These are phyloP conservation scores for Aspergillus saccharolyticus DNA, from an alignment of 495 filamentous ascomycete species.

Conservation along the genomic window DNA sequence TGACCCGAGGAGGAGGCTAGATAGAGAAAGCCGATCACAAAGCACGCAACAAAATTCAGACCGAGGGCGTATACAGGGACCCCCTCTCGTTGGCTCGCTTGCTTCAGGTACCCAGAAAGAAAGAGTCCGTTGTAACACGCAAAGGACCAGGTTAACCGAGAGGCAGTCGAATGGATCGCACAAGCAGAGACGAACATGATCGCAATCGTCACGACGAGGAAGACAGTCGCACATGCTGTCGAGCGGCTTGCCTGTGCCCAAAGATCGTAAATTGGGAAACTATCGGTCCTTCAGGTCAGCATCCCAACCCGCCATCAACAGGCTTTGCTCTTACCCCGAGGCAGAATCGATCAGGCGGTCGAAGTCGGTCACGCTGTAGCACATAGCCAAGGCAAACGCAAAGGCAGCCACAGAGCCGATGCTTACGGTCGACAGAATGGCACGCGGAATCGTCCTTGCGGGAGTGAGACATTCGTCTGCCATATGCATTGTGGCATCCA, in stretches of 20 bases:
- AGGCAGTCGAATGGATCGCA: slow-evolving; percentile 34
- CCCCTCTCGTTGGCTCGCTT: slow-evolving; percentile 14
- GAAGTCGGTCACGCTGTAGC: slow-evolving; percentile 27
- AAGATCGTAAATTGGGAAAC: too few relatives aligned
- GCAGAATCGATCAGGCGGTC: slow-evolving; percentile 18
- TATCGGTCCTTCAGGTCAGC: too few relatives aligned
- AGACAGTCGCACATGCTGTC: slow-evolving; percentile 25
- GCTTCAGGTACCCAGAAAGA: slow-evolving; percentile 17
- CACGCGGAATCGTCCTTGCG: slow-evolving; percentile 26
- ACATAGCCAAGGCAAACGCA: slow-evolving; percentile 27
- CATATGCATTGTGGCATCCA: slow-evolving; percentile 32
- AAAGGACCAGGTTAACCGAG: slow-evolving; percentile 42
- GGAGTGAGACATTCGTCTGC: slow-evolving; percentile 32
- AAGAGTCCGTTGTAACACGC: slow-evolving; percentile 34
- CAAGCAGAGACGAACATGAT: slow-evolving; percentile 29
- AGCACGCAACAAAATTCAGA: slow-evolving; percentile 19
- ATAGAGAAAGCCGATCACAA: slow-evolving; percentile 27
- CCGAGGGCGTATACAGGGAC: slow-evolving; percentile 24
- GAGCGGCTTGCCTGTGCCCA: slow-evolving; percentile 20
- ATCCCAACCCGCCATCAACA: slow-evolving; percentile 2
- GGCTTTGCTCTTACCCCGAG: slow-evolving; percentile 19
- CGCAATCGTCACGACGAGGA: slow-evolving; percentile 27
- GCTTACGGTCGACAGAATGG: slow-evolving; percentile 24
- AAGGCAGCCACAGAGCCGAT: slow-evolving; percentile 32
- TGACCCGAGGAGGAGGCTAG: slow-evolving; percentile 25